Base-by-base conservation (phyloP, 257 asterid genomes). In the Perilla frutescens region DNA sequence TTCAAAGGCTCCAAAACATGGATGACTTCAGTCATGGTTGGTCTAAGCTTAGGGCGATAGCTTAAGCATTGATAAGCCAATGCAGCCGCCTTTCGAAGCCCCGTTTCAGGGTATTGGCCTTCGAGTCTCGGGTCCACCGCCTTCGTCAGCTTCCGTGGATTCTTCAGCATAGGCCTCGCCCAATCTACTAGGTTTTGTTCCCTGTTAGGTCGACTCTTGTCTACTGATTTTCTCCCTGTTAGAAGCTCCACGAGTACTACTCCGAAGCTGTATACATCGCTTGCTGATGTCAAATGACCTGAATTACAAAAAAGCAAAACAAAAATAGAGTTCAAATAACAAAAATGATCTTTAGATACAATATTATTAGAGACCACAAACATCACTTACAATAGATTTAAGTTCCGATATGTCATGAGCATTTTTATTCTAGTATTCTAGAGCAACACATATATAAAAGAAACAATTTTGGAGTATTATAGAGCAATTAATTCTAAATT, bases 201-300 rank as follows among this genome's bases (percentile, higher is more conserved):
- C 13, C 91, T 76, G 5, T 61, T 67, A 2, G 89, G 88, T 20
- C 90, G 88, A 37, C 14, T 78, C 73, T 82, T 89, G 75, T 89
- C 91, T 0, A 85, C 82, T 1, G 92, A 84, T 71, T 86, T 87
- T 48, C 89, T 73, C 3, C 96, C 92, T 0, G 96, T 84, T 2
- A 89, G 76, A 56, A 89, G 89, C 60, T 89, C 92, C 37, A 89
- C 37, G 0, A 89, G 80, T 10, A 87, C 85, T 7, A 89, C 89
- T 43, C 96, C 96, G 2, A 87, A 89, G n/a, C 96, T 87, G 26
- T 89, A 89, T 0, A 89, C 92, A 68, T 89, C 96, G 58, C 96
- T 89, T 2, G 88, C 88, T 29, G 96, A 79, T 0, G 92, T 89
- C 57, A 89, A 68, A 66, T 87, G 96, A 49, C 96, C 95, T 4